These are phyloP conservation scores for Aegilops tauschii DNA, from an alignment of 176 grass and related monocot genomes.

Conservation along the genomic window DNA sequence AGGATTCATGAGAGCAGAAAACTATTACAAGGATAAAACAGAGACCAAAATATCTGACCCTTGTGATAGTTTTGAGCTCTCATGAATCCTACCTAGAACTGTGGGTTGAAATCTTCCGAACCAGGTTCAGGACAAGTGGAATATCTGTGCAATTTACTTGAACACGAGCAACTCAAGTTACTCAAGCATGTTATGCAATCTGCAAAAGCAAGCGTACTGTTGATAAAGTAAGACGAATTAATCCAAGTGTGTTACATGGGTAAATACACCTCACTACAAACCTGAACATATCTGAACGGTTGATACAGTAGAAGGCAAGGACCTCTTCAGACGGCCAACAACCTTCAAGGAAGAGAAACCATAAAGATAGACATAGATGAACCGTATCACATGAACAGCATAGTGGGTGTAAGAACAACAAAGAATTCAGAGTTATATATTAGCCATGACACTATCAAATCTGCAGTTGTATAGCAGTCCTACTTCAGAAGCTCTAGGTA, in stretches of 20 bases:
- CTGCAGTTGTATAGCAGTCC: not conserved
- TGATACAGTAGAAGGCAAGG: conserved; percentile 88
- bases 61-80: not conserved
- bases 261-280: conserved; percentile 34
- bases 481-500: not conserved
- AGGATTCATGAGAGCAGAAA: not conserved
- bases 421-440: conserved; percentile 1
- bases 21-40: not conserved
- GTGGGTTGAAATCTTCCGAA: not conserved
- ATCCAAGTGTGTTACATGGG: not conserved
- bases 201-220: conserved; percentile 10
- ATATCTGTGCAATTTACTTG: not conserved
- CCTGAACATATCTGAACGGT: conserved; percentile 73
- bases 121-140: conserved; percentile 1
- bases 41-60: not conserved
- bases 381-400: not conserved
- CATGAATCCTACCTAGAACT: not conserved
- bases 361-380: conserved; percentile 3
- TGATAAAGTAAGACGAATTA: not conserved
- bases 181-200: conserved; percentile 17
- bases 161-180: not conserved
- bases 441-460: conserved; percentile 20
- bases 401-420: not conserved
- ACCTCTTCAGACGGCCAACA: conserved; percentile 99
- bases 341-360: conserved; percentile 40